Percentiles rank a stretch among this genome's conserved stretches.
These are phyloP conservation scores for Xylaria sp. DNA, from an alignment of 2,329 filamentous ascomycete genomes.

Conservation along the genomic window DNA sequence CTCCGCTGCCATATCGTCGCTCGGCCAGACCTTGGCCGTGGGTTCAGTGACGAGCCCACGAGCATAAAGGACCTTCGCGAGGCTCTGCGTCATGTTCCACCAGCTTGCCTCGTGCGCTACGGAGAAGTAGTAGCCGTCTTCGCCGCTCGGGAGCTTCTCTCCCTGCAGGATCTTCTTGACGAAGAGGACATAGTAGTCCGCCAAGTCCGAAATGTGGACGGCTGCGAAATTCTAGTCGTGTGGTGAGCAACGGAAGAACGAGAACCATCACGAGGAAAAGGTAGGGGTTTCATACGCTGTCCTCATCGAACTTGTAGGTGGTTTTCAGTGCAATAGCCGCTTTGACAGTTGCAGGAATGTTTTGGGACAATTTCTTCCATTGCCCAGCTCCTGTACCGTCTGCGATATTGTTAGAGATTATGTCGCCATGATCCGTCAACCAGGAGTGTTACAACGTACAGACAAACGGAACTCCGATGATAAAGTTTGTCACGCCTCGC, in stretches of 20 bases:
- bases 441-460: constrained; percentile 42
- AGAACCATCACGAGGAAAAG: not conserved
- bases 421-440: not conserved
- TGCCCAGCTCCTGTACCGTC: constrained; percentile 50
- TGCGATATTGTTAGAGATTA: constrained; percentile 31
- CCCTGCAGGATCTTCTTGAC: constrained; percentile 46
- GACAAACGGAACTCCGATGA: constrained; percentile 44
- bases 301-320: constrained; percentile 50
- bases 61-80: constrained; percentile 45
- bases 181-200: constrained; percentile 47
- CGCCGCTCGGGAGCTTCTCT: constrained; percentile 45
- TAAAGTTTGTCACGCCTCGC: constrained; percentile 47
- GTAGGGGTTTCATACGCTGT: constrained; percentile 31
- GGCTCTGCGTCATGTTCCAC: constrained; percentile 47
- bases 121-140: constrained; percentile 51
- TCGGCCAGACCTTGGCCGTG: constrained; percentile 45
- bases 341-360: constrained; percentile 48
- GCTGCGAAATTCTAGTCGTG: constrained; percentile 40
- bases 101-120: constrained; percentile 45
- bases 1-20: constrained; percentile 48
- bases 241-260: not conserved
- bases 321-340: constrained; percentile 45
- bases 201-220: constrained; percentile 50
- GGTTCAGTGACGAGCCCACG: constrained; percentile 47
- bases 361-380: constrained; percentile 50